Base-by-base conservation (phyloP, 2,329 filamentous ascomycete species). In the Hymenoscyphus salicellus region DNA sequence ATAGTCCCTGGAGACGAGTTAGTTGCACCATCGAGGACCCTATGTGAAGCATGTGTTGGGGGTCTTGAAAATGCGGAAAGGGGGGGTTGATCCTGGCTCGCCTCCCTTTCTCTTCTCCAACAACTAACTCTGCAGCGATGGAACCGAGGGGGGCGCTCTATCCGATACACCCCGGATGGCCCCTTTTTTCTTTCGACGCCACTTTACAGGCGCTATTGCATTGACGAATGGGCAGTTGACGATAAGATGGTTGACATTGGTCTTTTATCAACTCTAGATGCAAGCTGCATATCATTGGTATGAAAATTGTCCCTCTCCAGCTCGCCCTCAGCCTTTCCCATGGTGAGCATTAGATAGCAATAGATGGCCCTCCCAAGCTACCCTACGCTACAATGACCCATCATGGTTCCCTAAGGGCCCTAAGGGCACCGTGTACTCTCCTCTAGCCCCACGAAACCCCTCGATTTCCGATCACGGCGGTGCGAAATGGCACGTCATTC, bases 221-320 rank as follows among this genome's bases (percentile, higher is more conserved):
- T 65, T 65, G 64, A 41, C 69, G 55, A 70, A 68, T 69, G 56
- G 66, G 14, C 16, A n/a, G 16, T 3, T 30, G 3, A 43, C 69
- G 69, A 71, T 71, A 71, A 71, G 62, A 63, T 65, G 65, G 61
- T 66, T 71, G 70, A 72, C 69, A 72, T 63, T 63, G 68, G 64
- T 26, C 28, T 63, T 65, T 72, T 72, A 70, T 68, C 66, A 70
- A 68, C 61, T n/a, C 28, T 16, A 26, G 52, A 33, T 55, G 28
- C 14, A 10, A 11, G n/a, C 55, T 30, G 28, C 28, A 17, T 23
- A n/a, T 33, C 41, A 46, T 17, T 52, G 32, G 32, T 33, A 33
- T 36, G 33, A 36, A 36, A 36, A 36, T n/a, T 23, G 43, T 23
- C 26, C n/a, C 10, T 30, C 26, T 49, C 23, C n/a, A 36, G 16